Evolutionary conservation across 1,284 basidiomycete genomes (phyloP), one percentile per base, ranked within the genome.

Genomic region (Takashimella tepidaria): DNA sequence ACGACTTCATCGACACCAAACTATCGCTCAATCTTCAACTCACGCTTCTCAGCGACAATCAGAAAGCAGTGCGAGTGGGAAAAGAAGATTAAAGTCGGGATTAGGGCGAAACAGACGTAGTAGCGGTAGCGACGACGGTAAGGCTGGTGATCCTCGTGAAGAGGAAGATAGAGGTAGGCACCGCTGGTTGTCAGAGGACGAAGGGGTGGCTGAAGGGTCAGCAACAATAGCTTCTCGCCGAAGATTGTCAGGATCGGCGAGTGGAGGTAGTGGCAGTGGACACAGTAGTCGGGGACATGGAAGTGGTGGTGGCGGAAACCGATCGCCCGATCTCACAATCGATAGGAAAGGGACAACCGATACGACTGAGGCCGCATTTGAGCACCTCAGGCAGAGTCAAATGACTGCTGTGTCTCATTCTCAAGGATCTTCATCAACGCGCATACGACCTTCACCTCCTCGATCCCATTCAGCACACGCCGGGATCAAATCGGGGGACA

Each of bases 171-270:
- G 53, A 19, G 64, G 61, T 13, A 41, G 45, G 22, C 61, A 68
- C 56, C 56, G 68, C 25, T 73, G 70, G 69, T 53, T 73, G 25
- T 68, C 66, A 5, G 69, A 71, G 46, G 69, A 70, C 43, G 70
- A 71, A 48, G 69, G 70, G 1, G 41, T 54, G 5, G 63, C 53
- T 20, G 59, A 59, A 6, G 51, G 45, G 12, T 44, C 45, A 21
- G 49, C 45, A 47, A 47, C 55, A 41, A 57, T 54, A 37, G 31
- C 31, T 37, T 16, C 8, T 37, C 31, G 31, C 10, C 31, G 31
- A 16, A 37, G 31, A 37, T 37, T 37, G 10, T 37, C 31, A 8
- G 31, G 10, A 37, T 37, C 31, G 31, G 57, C 45, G 42, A 40
- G 52, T 20, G 37, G 53, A 47, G 49, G 49, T 25, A 47, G 48